phyloP scores from a whole-genome alignment of 2,329 filamentous ascomycete genomes.

The Cercospora canescens region DNA sequence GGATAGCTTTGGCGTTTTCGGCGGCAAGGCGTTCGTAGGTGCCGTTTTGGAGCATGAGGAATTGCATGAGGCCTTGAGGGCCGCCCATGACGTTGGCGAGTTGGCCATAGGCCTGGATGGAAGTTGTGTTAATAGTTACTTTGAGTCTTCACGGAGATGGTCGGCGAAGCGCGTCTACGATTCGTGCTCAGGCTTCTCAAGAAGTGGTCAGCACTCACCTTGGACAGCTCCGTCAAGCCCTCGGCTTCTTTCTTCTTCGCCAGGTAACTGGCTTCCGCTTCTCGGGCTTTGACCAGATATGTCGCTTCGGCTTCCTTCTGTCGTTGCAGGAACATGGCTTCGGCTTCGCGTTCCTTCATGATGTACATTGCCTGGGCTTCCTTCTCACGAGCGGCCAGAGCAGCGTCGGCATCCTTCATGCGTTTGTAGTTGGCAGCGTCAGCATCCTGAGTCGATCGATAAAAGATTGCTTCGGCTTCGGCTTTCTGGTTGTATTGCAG shows the following conservation, averaged over 20 bases:
- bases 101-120: constrained; percentile 58
- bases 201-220: background rate
- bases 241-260: constrained; percentile 72
- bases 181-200: too few relatives aligned
- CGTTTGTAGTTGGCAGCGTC: constrained; percentile 44
- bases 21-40: constrained; percentile 76
- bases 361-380: constrained; percentile 38
- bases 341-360: constrained; percentile 47
- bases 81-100: constrained; percentile 74
- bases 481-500: constrained; percentile 62
- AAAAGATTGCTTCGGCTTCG: constrained; percentile 56
- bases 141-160: too few relatives aligned
- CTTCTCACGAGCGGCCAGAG: constrained; percentile 23
- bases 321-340: constrained; percentile 21
- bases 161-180: too few relatives aligned
- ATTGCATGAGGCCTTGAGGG: constrained; percentile 74
- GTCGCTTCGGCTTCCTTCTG: constrained; percentile 36
- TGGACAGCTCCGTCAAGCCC: constrained; percentile 36
- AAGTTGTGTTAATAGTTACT: constrained; percentile 32
- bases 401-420: constrained; percentile 31
- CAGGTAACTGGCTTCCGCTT: constrained; percentile 61
- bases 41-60: constrained; percentile 83
- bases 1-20: constrained; percentile 74
- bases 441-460: constrained; percentile 41
- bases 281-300: constrained; percentile 43